Evolutionary conservation across 2,329 filamentous ascomycete genomes (phyloP).

Genomic region (Fusarium torulosum): DNA sequence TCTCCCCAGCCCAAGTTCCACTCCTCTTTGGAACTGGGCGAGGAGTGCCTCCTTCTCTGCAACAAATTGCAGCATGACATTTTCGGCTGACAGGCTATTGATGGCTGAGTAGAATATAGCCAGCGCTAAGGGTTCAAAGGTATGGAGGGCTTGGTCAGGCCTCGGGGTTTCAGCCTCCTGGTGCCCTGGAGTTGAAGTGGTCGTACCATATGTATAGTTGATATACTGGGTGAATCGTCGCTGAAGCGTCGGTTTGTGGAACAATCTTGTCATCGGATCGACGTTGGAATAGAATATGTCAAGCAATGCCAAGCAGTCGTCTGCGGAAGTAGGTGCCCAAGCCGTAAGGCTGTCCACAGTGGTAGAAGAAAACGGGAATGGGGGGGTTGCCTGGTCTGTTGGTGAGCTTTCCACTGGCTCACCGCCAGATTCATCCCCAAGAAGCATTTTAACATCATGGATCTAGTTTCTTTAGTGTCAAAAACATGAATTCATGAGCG

Average conservation of each 20-base stretch:
- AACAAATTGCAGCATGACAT: background rate
- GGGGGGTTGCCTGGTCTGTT: background rate
- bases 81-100: background rate
- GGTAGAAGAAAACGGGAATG: background rate
- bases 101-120: background rate
- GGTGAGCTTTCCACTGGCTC: background rate
- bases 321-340: background rate
- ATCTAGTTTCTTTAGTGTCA: background rate
- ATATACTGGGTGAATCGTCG: background rate
- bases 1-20: background rate
- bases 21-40: background rate
- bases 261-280: constrained; percentile 5
- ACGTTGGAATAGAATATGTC: background rate
- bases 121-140: constrained; percentile 1
- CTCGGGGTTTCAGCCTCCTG: background rate
- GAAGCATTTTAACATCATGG: constrained; percentile 3
- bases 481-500: too few species aligned
- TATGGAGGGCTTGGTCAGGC: background rate
- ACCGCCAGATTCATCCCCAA: background rate
- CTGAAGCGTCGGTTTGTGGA: constrained; percentile 1
- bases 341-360: background rate
- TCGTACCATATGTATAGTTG: background rate
- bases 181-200: background rate
- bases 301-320: background rate
- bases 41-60: background rate